Conservation (phyloP, 2,329 filamentous ascomycete genomes). For the Penicillium sp. region DNA sequence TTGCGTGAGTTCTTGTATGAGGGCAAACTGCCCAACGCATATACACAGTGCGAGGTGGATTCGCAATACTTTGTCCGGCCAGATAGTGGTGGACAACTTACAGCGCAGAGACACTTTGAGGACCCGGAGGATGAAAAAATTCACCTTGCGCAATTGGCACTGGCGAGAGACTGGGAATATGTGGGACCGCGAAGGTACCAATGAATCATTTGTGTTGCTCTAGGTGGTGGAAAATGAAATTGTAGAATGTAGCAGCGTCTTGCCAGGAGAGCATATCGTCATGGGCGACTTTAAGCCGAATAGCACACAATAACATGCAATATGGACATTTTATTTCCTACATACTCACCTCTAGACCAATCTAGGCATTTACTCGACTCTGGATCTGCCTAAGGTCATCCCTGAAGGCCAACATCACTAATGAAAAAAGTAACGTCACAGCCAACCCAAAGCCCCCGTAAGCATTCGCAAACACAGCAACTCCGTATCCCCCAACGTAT, state of each 20-base stretch:
- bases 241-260: too few species aligned
- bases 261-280: neutral
- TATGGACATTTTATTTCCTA: neutral
- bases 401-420: neutral
- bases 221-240: too few species aligned
- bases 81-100: neutral
- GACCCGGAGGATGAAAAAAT: conserved; percentile 5
- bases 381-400: neutral
- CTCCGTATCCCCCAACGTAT: neutral
- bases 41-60: conserved; percentile 14
- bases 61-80: conserved; percentile 5
- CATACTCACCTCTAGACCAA: neutral
- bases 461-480: neutral
- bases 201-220: too few species aligned
- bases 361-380: neutral
- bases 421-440: neutral
- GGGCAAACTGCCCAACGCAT: conserved; percentile 16
- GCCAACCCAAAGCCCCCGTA: neutral
- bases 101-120: conserved; percentile 4
- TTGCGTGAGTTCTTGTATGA: conserved; percentile 21
- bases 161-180: conserved; percentile 5
- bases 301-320: neutral
- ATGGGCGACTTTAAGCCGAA: neutral
- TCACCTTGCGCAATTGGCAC: conserved; percentile 3
- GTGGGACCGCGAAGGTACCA: neutral